Base-by-base conservation (phyloP, 345 rosid species). In the Lepidium africanum region DNA sequence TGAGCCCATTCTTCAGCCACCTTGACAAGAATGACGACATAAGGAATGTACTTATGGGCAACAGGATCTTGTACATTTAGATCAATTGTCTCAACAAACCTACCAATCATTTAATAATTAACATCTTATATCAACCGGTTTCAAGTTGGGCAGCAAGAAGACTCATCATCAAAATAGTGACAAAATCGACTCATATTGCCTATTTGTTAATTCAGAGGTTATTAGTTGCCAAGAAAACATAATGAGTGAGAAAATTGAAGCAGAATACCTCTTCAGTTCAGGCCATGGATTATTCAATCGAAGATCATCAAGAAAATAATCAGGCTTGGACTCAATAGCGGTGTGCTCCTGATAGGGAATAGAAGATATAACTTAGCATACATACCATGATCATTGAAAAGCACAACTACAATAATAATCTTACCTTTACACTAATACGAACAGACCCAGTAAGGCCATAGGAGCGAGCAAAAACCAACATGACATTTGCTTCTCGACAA, bases 201-300 rank as follows among this genome's bases (percentile, higher is more conserved):
- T 27, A 27, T 38, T 9, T 5, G 19, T 50, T 37, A 11, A 19
- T 32, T n/a, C 59, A 38, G 53, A 51, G 42, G 30, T 53, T 37
- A 37, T 63, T 35, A 15, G 8, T 58, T 16, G 45, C 40, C 21
- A 48, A 33, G 3, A 47, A 27, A 51, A 56, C 23, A 35, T 15
- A 66, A 65, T n/a, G 47, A 46, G 16, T 2, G 30, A 49, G 35
- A 45, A 63, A 46, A 66, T 8, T 35, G 66, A 45, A 59, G 33
- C 15, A 30, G 21, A 56, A 27, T 71, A 90, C 97, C 86, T 76
- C 73, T 68, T 86, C 63, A 94, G 89, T 77, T 88, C 96, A 65
- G 91, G 88, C 99, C 99, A 94, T 2, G 97, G 96, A 63, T 86
- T 86, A 83, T 94, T 94, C 63, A 94, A 82, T 58, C 95, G 95